Percentiles rank a stretch among this genome's conserved stretches.
phyloP scores from a whole-genome alignment of 1,284 basidiomycete species.

The Chondrostereum purpureum region DNA sequence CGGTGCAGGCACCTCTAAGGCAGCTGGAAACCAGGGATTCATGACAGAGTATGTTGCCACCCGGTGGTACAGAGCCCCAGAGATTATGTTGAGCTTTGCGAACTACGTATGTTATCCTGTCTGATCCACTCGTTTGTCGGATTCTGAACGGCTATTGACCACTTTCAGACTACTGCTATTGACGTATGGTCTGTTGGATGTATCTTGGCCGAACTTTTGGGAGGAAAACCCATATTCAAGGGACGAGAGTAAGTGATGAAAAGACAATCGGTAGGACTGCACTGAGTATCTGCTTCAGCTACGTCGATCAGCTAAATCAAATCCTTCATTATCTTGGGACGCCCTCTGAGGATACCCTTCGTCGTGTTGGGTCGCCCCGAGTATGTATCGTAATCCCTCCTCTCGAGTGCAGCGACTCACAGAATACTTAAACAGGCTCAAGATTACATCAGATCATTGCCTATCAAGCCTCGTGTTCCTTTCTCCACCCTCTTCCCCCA shows the following conservation, averaged over 20 bases:
- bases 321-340: conserved; percentile 97
- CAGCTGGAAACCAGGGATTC: conserved; percentile 85
- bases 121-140: conserved; percentile 1
- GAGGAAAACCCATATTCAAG: conserved; percentile 98
- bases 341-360: conserved; percentile 92
- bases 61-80: conserved; percentile 93
- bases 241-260: conserved; percentile 77
- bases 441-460: conserved; percentile 96
- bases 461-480: conserved; percentile 91
- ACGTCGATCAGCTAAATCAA: conserved; percentile 98
- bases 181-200: conserved; percentile 99
- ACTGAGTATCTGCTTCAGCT: conserved; percentile 38
- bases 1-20: conserved; percentile 60
- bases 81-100: conserved; percentile 96
- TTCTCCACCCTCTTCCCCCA: conserved; percentile 90
- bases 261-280: conserved; percentile 6
- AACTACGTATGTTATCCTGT: conserved; percentile 69
- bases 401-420: background rate
- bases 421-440: conserved; percentile 60
- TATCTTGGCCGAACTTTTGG: conserved; percentile 93
- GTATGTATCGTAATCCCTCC: conserved; percentile 35
- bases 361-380: conserved; percentile 87
- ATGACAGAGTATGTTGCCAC: conserved; percentile 99
- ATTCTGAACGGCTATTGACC: conserved; percentile 5
- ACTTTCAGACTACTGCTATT: conserved; percentile 73